phyloP scores from a whole-genome alignment of 768 basidiomycete species.

The Mycena crocata region DNA sequence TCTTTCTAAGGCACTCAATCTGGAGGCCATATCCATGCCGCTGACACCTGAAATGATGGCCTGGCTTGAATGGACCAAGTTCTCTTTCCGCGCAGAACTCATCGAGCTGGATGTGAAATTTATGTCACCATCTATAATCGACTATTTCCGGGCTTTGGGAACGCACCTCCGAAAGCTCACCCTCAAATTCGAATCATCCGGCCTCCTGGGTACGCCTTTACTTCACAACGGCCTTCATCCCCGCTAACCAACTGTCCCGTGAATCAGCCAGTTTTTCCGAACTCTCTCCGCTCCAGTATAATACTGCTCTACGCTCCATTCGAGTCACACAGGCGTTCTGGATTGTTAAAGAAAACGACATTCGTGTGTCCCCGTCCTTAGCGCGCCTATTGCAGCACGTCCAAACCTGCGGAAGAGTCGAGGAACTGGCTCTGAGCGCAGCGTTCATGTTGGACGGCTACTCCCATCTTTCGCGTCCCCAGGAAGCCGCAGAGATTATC shows the following conservation, averaged over 20 bases:
- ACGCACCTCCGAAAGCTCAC: background rate
- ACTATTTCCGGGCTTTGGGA: slow-evolving; percentile 5
- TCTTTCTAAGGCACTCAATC: background rate
- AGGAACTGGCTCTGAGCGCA: background rate
- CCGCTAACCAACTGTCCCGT: background rate
- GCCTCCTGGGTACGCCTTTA: slow-evolving; percentile 2
- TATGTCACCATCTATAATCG: background rate
- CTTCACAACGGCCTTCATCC: background rate
- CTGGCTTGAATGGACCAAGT: slow-evolving; percentile 14
- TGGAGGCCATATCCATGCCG: background rate
- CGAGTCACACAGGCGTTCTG: slow-evolving; percentile 3
- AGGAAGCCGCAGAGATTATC: slow-evolving; percentile 8
- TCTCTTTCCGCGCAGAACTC: slow-evolving; percentile 6
- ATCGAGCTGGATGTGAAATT: slow-evolving; percentile 4
- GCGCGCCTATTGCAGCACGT: background rate
- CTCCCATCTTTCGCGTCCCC: background rate
- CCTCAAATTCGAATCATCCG: background rate
- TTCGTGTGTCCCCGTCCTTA: background rate
- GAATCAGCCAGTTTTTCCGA: slow-evolving; percentile 1
- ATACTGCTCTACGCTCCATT: slow-evolving; percentile 2
- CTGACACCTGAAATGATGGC: background rate
- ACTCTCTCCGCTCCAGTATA: background rate
- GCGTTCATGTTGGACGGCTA: background rate
- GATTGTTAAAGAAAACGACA: background rate
- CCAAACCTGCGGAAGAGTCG: no score